A percentile compares a stretch with the other conserved stretches of the same genome.
phyloP scores from a whole-genome alignment of 2,329 filamentous ascomycete species.

The Venturia aucupariae region DNA sequence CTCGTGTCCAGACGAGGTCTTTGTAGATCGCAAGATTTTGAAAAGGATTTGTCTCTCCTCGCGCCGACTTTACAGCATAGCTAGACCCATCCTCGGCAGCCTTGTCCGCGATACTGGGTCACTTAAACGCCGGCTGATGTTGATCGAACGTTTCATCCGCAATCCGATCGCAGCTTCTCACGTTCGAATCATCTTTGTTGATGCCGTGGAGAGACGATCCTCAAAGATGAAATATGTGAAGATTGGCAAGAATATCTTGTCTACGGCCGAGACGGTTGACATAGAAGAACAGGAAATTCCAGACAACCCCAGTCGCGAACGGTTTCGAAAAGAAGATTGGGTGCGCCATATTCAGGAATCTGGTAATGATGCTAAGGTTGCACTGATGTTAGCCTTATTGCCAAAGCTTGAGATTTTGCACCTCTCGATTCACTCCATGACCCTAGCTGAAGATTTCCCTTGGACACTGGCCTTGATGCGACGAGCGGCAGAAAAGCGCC shows the following conservation, averaged over 20 bases:
- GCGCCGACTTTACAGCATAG: neutral
- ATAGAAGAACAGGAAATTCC: neutral
- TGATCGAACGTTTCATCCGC: neutral
- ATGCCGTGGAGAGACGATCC: neutral
- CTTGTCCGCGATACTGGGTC: neutral
- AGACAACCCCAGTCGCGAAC: neutral
- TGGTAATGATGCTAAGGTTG: neutral
- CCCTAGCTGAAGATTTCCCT: neutral
- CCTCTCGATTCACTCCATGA: neutral
- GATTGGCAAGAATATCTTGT: neutral
- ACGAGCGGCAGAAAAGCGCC: neutral
- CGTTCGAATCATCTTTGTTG: neutral
- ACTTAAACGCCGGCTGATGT: neutral
- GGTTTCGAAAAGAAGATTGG: neutral
- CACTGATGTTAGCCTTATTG: neutral
- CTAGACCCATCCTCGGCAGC: neutral
- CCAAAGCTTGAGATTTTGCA: conserved; percentile 2
- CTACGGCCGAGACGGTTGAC: neutral
- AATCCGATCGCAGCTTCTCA: conserved; percentile 5
- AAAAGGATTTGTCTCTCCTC: neutral
- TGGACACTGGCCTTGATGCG: conserved; percentile 6
- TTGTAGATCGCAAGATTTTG: neutral
- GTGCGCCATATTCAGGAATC: neutral
- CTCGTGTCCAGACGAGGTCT: neutral
- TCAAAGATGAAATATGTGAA: neutral